phyloP scores from a whole-genome alignment of 2,329 filamentous ascomycete species.

The Penicillium sclerotiorum region DNA sequence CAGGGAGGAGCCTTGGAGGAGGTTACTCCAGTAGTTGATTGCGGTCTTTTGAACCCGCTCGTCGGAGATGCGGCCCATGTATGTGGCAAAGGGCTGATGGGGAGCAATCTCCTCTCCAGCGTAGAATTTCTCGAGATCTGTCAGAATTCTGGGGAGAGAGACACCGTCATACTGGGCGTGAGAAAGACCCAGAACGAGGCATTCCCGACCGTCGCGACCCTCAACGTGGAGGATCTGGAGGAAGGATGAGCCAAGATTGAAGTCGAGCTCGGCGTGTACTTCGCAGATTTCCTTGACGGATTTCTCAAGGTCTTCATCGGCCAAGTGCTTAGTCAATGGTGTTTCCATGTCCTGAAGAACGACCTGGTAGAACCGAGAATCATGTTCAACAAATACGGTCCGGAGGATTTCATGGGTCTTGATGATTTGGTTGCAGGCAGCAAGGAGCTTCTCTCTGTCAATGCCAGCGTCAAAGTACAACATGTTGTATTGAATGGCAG shows the following conservation, averaged over 20 bases:
- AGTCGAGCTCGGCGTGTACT: slow-evolving; percentile 54
- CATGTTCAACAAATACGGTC: slow-evolving; percentile 62
- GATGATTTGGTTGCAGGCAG: slow-evolving; percentile 51
- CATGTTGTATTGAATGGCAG: slow-evolving; percentile 65
- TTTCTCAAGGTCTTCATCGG: slow-evolving; percentile 50
- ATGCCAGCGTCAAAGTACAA: slow-evolving; percentile 59
- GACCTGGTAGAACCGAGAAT: slow-evolving; percentile 54
- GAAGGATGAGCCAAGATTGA: slow-evolving; percentile 61
- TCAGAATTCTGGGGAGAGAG: slow-evolving; percentile 61
- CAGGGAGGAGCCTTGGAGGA: slow-evolving; percentile 57
- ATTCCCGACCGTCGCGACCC: slow-evolving; percentile 32
- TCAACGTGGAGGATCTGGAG: slow-evolving; percentile 57
- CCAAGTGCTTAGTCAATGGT: slow-evolving; percentile 50
- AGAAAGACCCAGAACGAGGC: slow-evolving; percentile 59
- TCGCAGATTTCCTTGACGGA: slow-evolving; percentile 55
- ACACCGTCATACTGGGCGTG: slow-evolving; percentile 70
- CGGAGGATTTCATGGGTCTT: slow-evolving; percentile 63
- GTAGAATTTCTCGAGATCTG: slow-evolving; percentile 59
- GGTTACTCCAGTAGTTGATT: slow-evolving; percentile 52
- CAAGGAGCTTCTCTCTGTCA: slow-evolving; percentile 50
- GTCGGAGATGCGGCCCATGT: slow-evolving; percentile 38
- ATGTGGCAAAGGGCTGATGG: slow-evolving; percentile 45
- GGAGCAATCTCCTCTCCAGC: slow-evolving; percentile 31
- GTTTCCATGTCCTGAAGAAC: slow-evolving; percentile 55
- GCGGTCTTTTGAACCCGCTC: slow-evolving; percentile 48